Evolutionary conservation across 805 yeast genomes (phyloP).

Genomic region (Candida lessepsii): DNA sequence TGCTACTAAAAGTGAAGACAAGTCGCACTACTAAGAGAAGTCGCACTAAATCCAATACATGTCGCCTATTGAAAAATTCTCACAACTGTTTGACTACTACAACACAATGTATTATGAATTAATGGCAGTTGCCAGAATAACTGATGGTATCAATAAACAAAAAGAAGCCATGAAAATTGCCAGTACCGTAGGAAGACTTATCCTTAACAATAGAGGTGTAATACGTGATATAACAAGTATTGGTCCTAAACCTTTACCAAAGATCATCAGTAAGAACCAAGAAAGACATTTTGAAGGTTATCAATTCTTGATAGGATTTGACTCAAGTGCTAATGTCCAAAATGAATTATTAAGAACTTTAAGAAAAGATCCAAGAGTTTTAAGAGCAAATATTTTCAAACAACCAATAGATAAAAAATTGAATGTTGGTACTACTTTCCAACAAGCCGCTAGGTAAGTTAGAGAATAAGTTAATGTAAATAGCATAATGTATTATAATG

Average conservation of each 20-base stretch:
- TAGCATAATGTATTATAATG: slow-evolving; percentile 1
- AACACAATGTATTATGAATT: slow-evolving; percentile 79
- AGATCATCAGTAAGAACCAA: slow-evolving; percentile 77
- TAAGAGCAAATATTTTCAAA: slow-evolving; percentile 72
- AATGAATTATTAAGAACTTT: slow-evolving; percentile 77
- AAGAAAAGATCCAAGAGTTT: slow-evolving; percentile 85
- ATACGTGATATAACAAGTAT: slow-evolving; percentile 77
- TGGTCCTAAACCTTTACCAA: slow-evolving; percentile 78
- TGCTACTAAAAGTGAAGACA: too few species aligned
- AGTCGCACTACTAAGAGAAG: too few species aligned
- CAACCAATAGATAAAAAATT: slow-evolving; percentile 52
- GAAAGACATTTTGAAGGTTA: slow-evolving; percentile 89
- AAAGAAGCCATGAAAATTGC: slow-evolving; percentile 44
- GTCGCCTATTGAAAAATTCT: slow-evolving; percentile 3
- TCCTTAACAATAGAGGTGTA: slow-evolving; percentile 91
- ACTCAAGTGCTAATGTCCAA: slow-evolving; percentile 82
- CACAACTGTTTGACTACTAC: background rate
- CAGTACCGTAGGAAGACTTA: slow-evolving; percentile 75
- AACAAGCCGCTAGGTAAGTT: slow-evolving; percentile 31
- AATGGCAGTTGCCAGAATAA: slow-evolving; percentile 82
- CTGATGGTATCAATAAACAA: slow-evolving; percentile 48
- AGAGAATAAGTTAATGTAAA: background rate
- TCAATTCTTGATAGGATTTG: slow-evolving; percentile 83
- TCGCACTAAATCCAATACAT: background rate
- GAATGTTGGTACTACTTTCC: slow-evolving; percentile 57